Base-by-base conservation (phyloP, 495 filamentous ascomycete genomes). In the Penicillium taxi region DNA sequence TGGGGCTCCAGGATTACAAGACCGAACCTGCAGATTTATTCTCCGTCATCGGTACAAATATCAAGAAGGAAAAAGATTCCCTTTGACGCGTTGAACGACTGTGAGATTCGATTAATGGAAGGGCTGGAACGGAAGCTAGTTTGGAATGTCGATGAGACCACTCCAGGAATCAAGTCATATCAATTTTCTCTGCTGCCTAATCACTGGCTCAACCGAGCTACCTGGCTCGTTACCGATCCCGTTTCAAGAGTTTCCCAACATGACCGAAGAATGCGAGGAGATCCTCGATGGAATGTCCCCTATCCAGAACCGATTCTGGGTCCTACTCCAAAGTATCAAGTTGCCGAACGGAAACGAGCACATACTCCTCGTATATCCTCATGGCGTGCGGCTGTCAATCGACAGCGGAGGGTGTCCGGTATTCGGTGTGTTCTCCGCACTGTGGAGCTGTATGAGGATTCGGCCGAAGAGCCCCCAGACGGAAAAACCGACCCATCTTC, bases 111-210 rank as follows among this genome's bases (percentile, higher is more conserved):
- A 17, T 35, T 67, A 19, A 45, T 68, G 30, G 48, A 67, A 20
- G 40, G 36, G 12, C 25, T 68, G 32, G 46, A 68, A 33, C 55
- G 64, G 29, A 62, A 56, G 34, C 46, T 70, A 7, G 37, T 49
- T 4, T 70, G 66, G 66, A 38, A 61, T n/a, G 45, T 50, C 17
- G 45, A 57, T 21, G 64, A 70, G 42, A 45, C 58, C 9, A 60
- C 45, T 5, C 63, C 66, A 2, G 66, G 66, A 6, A 50, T 56
- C 36, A 63, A 57, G 34, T 58, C 64, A 4, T 70, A 58, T 35
- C 63, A 67, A 31, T 68, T 70, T 35, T 43, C 61, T 9, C 37
- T 61, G 14, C 58, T 70, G 23, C 52, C 64, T 17, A 68, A 66
- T 22, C 64, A 68, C 37, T 70, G 64, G 64, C 22, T 68, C 17